These are phyloP conservation scores for Rubus idaeus DNA, from an alignment of 306 rosid species.

Conservation along the genomic window DNA sequence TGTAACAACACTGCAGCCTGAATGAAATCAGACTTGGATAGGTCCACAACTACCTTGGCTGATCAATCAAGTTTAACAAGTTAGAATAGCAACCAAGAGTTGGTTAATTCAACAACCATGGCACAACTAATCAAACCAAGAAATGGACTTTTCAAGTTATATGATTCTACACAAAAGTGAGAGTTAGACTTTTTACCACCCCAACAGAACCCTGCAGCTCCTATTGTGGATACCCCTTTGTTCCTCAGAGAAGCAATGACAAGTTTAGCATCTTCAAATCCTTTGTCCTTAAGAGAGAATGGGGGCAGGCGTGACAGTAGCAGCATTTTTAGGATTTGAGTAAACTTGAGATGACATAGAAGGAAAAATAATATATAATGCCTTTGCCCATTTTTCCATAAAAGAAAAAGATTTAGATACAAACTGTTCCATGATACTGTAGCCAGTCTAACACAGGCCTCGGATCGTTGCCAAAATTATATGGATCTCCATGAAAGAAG, in stretches of 20 bases:
- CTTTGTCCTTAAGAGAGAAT: constrained; percentile 45
- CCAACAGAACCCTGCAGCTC: constrained; percentile 75
- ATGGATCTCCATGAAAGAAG: constrained; percentile 69
- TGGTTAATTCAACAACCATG: neutral
- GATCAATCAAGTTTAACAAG: neutral
- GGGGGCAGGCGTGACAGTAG: neutral
- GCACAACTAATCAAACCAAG: neutral
- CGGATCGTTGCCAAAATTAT: constrained; percentile 20
- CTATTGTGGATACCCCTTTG: constrained; percentile 59
- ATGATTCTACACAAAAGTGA: neutral
- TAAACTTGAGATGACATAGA: neutral
- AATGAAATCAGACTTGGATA: constrained; percentile 40
- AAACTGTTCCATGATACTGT: constrained; percentile 64
- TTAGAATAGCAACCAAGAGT: constrained; percentile 1
- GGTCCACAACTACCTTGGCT: constrained; percentile 75
- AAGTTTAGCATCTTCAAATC: constrained; percentile 49
- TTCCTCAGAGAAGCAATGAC: constrained; percentile 51
- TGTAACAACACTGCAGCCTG: constrained; percentile 64
- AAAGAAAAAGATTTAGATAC: constrained; percentile 23
- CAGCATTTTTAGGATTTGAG: neutral
- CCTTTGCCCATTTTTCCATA: too few relatives aligned
- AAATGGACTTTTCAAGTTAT: neutral
- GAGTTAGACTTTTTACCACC: constrained; percentile 54
- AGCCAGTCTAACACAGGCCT: constrained; percentile 45
- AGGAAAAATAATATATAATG: too few relatives aligned